phyloP scores from a whole-genome alignment of 768 basidiomycete species.

The Podaxis rugospora region DNA sequence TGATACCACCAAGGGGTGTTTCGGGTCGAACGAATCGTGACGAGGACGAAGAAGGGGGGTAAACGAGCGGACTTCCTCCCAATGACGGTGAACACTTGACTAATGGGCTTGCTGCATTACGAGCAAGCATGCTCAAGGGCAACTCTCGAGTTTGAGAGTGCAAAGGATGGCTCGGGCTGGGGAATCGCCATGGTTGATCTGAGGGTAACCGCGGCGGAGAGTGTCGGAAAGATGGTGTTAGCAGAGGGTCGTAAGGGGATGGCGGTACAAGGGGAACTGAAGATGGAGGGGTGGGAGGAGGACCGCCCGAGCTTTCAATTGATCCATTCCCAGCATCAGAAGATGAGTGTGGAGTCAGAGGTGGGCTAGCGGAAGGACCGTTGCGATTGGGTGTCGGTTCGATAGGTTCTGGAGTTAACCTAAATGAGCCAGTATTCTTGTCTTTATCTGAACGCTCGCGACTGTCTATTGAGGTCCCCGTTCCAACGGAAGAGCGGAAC shows the following conservation, averaged over 20 bases:
- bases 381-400: conserved; percentile 6
- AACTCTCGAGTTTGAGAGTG: conserved; percentile 62
- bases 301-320: conserved; percentile 19
- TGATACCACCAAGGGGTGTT: conserved; percentile 11
- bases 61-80: conserved; percentile 26
- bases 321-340: conserved; percentile 24
- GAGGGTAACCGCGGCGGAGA: conserved; percentile 71
- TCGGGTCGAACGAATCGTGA: conserved; percentile 13
- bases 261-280: conserved; percentile 41
- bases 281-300: conserved; percentile 24
- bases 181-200: conserved; percentile 79
- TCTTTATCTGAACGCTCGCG: conserved; percentile 17
- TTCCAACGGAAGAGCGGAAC: conserved; percentile 32
- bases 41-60: conserved; percentile 29
- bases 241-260: conserved; percentile 73
- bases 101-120: conserved; percentile 46
- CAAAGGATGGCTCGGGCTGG: conserved; percentile 74
- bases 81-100: conserved; percentile 25
- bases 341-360: conserved; percentile 33
- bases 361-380: conserved; percentile 14
- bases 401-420: conserved; percentile 14
- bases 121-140: conserved; percentile 60
- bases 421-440: conserved; percentile 4
- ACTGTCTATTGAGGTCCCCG: conserved; percentile 18
- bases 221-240: conserved; percentile 75